These are phyloP conservation scores for Castanospermum australe DNA, from an alignment of 306 rosid species.

Conservation along the genomic window DNA sequence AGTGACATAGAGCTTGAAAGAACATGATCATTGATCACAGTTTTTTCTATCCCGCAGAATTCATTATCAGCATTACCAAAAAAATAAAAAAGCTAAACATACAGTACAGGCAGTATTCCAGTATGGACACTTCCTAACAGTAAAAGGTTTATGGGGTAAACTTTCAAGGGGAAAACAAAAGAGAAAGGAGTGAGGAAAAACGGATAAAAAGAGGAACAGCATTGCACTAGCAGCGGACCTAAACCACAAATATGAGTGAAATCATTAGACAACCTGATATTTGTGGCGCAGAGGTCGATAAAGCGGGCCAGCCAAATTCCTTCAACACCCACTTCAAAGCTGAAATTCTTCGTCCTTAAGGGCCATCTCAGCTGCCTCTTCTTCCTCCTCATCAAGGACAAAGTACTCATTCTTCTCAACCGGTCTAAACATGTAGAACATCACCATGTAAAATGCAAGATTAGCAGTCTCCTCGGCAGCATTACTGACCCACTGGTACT, in stretches of 20 bases:
- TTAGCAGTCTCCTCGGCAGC: slow-evolving; percentile 90
- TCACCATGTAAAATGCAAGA: slow-evolving; percentile 66
- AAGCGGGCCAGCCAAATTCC: slow-evolving; percentile 11
- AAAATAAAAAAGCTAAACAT: slow-evolving; percentile 15
- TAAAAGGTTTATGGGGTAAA: background rate
- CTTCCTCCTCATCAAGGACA: slow-evolving; percentile 90
- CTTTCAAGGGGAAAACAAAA: background rate
- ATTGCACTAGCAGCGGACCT: slow-evolving; percentile 34
- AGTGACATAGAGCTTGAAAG: slow-evolving; percentile 14
- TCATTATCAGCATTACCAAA: slow-evolving; percentile 23
- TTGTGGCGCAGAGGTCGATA: slow-evolving; percentile 12
- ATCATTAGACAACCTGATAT: slow-evolving; percentile 13
- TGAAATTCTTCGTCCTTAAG: slow-evolving; percentile 84
- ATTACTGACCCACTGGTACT: slow-evolving; percentile 91
- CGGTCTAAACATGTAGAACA: slow-evolving; percentile 97
- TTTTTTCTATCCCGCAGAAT: slow-evolving; percentile 27
- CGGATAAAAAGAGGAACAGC: slow-evolving; percentile 1
- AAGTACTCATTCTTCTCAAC: slow-evolving; percentile 86
- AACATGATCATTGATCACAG: slow-evolving; percentile 14
- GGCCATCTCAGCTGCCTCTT: slow-evolving; percentile 88
- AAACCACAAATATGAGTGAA: slow-evolving; percentile 26
- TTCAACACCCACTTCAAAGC: slow-evolving; percentile 48
- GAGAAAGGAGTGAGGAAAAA: background rate
- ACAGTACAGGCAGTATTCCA: slow-evolving; percentile 37
- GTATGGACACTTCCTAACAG: slow-evolving; percentile 37